Conservation (phyloP, 2,329 filamentous ascomycete genomes). For the Penicillium vulpinum region DNA sequence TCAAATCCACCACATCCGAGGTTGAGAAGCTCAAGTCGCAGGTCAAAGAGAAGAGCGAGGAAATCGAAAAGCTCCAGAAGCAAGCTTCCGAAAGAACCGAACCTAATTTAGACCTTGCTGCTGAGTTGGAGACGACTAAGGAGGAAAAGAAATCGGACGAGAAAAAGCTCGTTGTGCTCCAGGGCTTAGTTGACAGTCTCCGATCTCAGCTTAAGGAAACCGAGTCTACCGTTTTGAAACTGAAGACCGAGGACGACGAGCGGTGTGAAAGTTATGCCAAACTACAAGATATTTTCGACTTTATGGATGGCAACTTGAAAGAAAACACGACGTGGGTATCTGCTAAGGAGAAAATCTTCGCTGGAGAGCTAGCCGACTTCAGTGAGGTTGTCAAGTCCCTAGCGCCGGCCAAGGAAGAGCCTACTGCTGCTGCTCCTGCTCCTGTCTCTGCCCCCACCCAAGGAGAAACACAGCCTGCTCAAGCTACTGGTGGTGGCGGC, state of each 20-base stretch:
- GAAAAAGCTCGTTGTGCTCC: conserved; percentile 56
- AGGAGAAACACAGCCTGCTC: conserved; percentile 22
- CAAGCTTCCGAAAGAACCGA: conserved; percentile 26
- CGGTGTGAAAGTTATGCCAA: conserved; percentile 38
- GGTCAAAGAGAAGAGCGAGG: conserved; percentile 43
- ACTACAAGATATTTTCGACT: conserved; percentile 39
- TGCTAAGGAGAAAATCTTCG: conserved; percentile 34
- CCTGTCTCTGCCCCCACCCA: conserved; percentile 15
- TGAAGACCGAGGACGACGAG: conserved; percentile 46
- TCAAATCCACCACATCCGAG: conserved; percentile 31
- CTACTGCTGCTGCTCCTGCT: conserved; percentile 4
- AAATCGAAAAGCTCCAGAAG: conserved; percentile 39
- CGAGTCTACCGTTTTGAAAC: conserved; percentile 49
- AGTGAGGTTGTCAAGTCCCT: conserved; percentile 37
- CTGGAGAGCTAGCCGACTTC: conserved; percentile 38
- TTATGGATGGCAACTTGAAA: conserved; percentile 42
- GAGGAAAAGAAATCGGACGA: conserved; percentile 45
- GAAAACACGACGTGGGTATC: conserved; percentile 38
- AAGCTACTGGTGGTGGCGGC: conserved; percentile 18
- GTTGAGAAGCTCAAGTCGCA: conserved; percentile 39
- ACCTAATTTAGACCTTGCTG: conserved; percentile 27
- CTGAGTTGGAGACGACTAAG: conserved; percentile 37
- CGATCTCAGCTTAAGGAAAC: conserved; percentile 56
- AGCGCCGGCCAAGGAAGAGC: conserved; percentile 21
- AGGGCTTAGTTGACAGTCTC: conserved; percentile 57